Percentiles rank a stretch among this genome's conserved stretches.
phyloP scores from a whole-genome alignment of 768 basidiomycete genomes.

The Collybiopsis confluens region DNA sequence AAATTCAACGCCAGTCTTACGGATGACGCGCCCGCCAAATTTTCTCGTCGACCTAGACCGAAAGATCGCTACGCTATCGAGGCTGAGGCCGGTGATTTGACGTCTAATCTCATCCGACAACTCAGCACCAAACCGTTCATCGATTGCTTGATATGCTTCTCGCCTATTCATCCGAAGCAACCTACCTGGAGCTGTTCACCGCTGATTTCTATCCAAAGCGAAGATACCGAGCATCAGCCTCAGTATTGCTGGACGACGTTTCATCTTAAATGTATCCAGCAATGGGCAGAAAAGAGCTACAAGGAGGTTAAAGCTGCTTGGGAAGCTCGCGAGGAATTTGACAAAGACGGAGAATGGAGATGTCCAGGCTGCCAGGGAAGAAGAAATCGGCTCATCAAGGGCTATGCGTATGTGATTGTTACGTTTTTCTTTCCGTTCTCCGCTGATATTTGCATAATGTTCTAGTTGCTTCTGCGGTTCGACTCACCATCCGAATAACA shows the following conservation, averaged over 20 bases:
- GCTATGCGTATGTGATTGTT: constrained; percentile 69
- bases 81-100: constrained; percentile 48
- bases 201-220: constrained; percentile 38
- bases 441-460: constrained; percentile 10
- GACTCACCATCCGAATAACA: constrained; percentile 65
- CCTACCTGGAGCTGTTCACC: constrained; percentile 87
- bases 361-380: constrained; percentile 92
- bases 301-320: constrained; percentile 71
- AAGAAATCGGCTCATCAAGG: constrained; percentile 58
- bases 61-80: background rate
- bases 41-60: background rate
- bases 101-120: constrained; percentile 63
- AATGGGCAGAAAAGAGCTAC: constrained; percentile 84
- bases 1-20: constrained; percentile 8
- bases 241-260: constrained; percentile 89
- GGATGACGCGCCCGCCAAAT: background rate
- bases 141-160: constrained; percentile 85
- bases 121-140: constrained; percentile 68
- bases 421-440: constrained; percentile 7
- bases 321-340: constrained; percentile 60
- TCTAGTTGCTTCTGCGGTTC: constrained; percentile 82
- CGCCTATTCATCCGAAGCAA: constrained; percentile 70
- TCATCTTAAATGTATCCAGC: constrained; percentile 83
- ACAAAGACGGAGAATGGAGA: constrained; percentile 75
- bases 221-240: constrained; percentile 22